Conservation (phyloP, 75 land plant genomes). For the Pinus taeda region DNA sequence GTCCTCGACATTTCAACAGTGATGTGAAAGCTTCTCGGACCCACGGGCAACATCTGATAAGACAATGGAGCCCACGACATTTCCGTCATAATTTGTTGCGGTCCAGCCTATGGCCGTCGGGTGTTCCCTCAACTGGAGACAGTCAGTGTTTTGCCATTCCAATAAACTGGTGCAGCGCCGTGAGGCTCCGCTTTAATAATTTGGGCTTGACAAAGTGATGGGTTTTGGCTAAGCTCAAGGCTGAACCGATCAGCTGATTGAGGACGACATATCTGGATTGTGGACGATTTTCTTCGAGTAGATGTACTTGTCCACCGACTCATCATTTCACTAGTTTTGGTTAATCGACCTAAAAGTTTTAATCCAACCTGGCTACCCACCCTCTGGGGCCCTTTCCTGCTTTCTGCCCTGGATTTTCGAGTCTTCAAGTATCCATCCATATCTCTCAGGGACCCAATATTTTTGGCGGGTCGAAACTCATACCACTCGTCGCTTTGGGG, state of each 20-base stretch:
- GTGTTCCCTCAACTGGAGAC: not conserved
- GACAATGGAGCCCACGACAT: not conserved
- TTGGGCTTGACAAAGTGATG: too few relatives aligned
- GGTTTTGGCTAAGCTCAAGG: not conserved
- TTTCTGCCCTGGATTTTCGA: not conserved
- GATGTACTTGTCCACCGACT: not conserved
- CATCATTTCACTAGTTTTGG: not conserved
- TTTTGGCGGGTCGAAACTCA: too few relatives aligned
- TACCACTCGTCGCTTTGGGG: too few relatives aligned
- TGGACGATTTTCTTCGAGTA: not conserved
- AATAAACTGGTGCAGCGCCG: not conserved
- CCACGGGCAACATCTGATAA: not conserved
- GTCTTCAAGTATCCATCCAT: not conserved
- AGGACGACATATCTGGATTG: not conserved
- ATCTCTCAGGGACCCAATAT: not conserved
- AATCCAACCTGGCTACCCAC: not conserved
- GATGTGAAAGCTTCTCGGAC: too few relatives aligned
- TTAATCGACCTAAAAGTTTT: not conserved
- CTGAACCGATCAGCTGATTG: not conserved
- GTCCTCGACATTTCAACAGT: not conserved
- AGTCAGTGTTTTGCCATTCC: not conserved
- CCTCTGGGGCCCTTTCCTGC: not conserved
- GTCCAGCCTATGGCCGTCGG: not conserved
- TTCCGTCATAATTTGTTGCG: not conserved
- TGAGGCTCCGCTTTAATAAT: too few relatives aligned